A percentile compares a stretch with the other conserved stretches of the same genome.
Conservation (phyloP, 805 yeast species). For the Kluyveromyces siamensis region DNA sequence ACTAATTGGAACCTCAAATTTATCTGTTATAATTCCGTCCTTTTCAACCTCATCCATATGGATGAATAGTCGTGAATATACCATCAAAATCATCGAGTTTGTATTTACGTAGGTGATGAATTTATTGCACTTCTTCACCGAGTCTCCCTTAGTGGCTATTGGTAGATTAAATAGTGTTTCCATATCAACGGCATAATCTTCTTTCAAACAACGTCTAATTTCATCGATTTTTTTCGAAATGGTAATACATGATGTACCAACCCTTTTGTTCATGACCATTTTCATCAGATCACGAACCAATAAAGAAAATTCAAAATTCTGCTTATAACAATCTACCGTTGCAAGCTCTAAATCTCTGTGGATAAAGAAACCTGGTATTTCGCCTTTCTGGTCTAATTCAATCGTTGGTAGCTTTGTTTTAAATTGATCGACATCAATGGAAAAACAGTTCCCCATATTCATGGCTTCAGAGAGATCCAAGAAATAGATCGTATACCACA, state of each 20-base stretch:
- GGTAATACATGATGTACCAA: constrained; percentile 30
- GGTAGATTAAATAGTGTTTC: constrained; percentile 22
- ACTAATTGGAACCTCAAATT: constrained; percentile 12
- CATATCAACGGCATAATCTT: constrained; percentile 26
- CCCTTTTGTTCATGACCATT: constrained; percentile 33
- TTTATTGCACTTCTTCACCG: constrained; percentile 18
- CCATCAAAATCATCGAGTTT: constrained; percentile 17
- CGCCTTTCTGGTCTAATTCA: constrained; percentile 19
- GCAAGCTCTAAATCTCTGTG: constrained; percentile 36
- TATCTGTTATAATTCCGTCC: constrained; percentile 1
- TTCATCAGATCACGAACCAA: constrained; percentile 28
- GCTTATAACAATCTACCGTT: constrained; percentile 28
- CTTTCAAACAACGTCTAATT: constrained; percentile 30
- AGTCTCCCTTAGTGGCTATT: constrained; percentile 8
- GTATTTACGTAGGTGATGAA: constrained; percentile 22
- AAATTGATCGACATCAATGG: constrained; percentile 32
- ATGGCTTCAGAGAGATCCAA: constrained; percentile 39
- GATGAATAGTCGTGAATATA: constrained; percentile 18
- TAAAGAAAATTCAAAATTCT: constrained; percentile 25
- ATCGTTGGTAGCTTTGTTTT: constrained; percentile 46
- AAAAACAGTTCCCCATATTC: constrained; percentile 39
- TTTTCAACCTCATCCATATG: constrained; percentile 10
- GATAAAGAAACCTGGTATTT: constrained; percentile 28
- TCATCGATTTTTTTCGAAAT: constrained; percentile 29
- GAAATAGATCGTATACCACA: constrained; percentile 45